Evolutionary conservation across 768 basidiomycete species (phyloP).

Genomic region (Trametes elegans): DNA sequence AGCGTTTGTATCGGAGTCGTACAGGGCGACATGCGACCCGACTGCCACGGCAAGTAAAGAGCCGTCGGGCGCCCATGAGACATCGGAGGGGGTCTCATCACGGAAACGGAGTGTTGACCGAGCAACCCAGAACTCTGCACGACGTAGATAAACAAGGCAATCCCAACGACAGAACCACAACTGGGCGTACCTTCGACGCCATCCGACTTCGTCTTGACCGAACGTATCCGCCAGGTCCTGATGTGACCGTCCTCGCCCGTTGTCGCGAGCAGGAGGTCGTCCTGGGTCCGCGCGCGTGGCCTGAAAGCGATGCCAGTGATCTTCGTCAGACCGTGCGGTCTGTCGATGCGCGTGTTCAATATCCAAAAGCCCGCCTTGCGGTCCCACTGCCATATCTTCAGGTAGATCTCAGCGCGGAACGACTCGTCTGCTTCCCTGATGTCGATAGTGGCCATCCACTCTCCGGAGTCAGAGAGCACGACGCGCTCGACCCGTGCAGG

Average conservation of each 20-base stretch:
- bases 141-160: not conserved
- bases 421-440: slow-evolving; percentile 62
- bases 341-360: slow-evolving; percentile 87
- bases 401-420: slow-evolving; percentile 66
- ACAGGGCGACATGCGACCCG: slow-evolving; percentile 66
- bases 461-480: slow-evolving; percentile 62
- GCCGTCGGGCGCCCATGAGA: slow-evolving; percentile 82
- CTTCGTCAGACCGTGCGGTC: slow-evolving; percentile 70
- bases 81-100: slow-evolving; percentile 58
- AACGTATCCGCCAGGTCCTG: slow-evolving; percentile 77
- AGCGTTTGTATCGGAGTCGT: slow-evolving; percentile 62
- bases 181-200: slow-evolving; percentile 55
- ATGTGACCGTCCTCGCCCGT: slow-evolving; percentile 72
- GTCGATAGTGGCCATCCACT: slow-evolving; percentile 94
- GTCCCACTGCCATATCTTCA: slow-evolving; percentile 93
- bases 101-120: slow-evolving; percentile 73
- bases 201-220: slow-evolving; percentile 43
- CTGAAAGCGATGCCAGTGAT: slow-evolving; percentile 72
- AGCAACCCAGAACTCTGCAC: slow-evolving; percentile 73
- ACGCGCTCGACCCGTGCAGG: slow-evolving; percentile 72
- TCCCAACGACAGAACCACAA: not conserved
- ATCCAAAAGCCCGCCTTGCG: slow-evolving; percentile 57
- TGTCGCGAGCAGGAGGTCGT: slow-evolving; percentile 56
- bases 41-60: slow-evolving; percentile 80
- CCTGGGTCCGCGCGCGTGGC: slow-evolving; percentile 37